phyloP scores from a whole-genome alignment of 2,329 filamentous ascomycete species.

The Aspergillus pseudoterreus region DNA sequence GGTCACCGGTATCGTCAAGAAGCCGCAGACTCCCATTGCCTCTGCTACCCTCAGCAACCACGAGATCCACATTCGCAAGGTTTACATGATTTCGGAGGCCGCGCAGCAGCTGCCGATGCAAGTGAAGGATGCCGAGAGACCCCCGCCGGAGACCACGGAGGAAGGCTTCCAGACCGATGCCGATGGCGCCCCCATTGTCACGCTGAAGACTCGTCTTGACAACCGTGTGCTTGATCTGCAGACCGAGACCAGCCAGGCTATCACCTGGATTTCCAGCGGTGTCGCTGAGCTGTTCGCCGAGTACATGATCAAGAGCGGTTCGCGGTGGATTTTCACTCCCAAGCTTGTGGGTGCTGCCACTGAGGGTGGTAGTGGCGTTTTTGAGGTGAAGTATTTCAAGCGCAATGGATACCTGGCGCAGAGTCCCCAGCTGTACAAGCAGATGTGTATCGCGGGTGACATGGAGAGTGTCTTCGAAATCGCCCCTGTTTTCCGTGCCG shows the following conservation, averaged over 20 bases:
- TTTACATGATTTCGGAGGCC: slow-evolving; percentile 70
- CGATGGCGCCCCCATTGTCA: slow-evolving; percentile 64
- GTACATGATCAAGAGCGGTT: slow-evolving; percentile 71
- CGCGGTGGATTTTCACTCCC: slow-evolving; percentile 83
- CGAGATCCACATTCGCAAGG: slow-evolving; percentile 85
- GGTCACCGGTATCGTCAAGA: slow-evolving; percentile 76
- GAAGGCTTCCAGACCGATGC: slow-evolving; percentile 49
- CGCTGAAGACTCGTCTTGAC: slow-evolving; percentile 79
- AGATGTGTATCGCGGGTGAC: slow-evolving; percentile 63
- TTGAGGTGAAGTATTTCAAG: slow-evolving; percentile 85
- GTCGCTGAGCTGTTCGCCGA: slow-evolving; percentile 70
- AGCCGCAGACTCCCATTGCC: slow-evolving; percentile 82
- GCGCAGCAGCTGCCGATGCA: slow-evolving; percentile 59
- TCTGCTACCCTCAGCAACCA: slow-evolving; percentile 74
- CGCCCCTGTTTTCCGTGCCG: slow-evolving; percentile 63
- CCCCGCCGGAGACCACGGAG: slow-evolving; percentile 42
- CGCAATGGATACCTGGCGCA: slow-evolving; percentile 68
- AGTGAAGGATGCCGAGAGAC: slow-evolving; percentile 51
- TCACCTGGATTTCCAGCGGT: slow-evolving; percentile 67
- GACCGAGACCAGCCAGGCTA: slow-evolving; percentile 84
- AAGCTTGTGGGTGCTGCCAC: slow-evolving; percentile 86
- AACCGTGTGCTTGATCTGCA: slow-evolving; percentile 92
- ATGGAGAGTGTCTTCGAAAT: slow-evolving; percentile 63
- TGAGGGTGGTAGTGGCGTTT: slow-evolving; percentile 90
- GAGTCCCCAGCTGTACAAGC: slow-evolving; percentile 64